Base-by-base conservation (phyloP, 1,284 basidiomycete genomes). In the Naganishia cerealis region DNA sequence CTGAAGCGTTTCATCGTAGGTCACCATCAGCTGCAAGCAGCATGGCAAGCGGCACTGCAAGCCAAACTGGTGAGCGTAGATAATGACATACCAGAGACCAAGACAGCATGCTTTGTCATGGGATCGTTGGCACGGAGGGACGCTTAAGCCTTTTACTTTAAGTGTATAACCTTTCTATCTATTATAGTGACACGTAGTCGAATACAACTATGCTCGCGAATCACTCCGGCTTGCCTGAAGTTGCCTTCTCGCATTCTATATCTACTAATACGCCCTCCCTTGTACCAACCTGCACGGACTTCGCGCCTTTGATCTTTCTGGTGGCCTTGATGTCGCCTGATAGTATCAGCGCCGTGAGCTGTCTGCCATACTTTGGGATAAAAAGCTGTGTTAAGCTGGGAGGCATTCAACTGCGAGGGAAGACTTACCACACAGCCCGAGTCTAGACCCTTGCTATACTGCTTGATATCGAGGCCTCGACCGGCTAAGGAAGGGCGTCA, bases 361-460 rank as follows among this genome's bases (percentile, higher is more conserved):
- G 70, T 36, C 72, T 70, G 29, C 78, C 78, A 66, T 78, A 78
- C 76, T 78, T 65, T n/a, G 10, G 3, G 53, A 12, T n/a, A 24
- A 21, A 12, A 26, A 52, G 18, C 21, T 53, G 46, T 24, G 16
- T 40, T 16, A 46, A 13, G 15, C 10, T 24, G 8, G 33, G 18
- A 8, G 26, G 29, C 24, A 18, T 10, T 26, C 15, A 9, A 24
- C 46, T 21, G 21, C 13, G 43, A 39, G 33, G 21, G 15, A 16
- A n/a, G 3, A 75, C 77, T 72, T 65, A 78, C 77, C 74, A 92
- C 88, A 74, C 91, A 94, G 8, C 90, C 91, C 0, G 88, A 85
- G 76, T 94, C 92, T 46, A 93, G 77, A 1, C 91, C 92, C 69
- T 91, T 81, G 1, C 87, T 86, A 88, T 89, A 92, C 38, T 88